Percentiles rank a stretch among this genome's conserved stretches.
phyloP scores from a whole-genome alignment of 768 basidiomycete species.

The Fomitopsis pulvina region DNA sequence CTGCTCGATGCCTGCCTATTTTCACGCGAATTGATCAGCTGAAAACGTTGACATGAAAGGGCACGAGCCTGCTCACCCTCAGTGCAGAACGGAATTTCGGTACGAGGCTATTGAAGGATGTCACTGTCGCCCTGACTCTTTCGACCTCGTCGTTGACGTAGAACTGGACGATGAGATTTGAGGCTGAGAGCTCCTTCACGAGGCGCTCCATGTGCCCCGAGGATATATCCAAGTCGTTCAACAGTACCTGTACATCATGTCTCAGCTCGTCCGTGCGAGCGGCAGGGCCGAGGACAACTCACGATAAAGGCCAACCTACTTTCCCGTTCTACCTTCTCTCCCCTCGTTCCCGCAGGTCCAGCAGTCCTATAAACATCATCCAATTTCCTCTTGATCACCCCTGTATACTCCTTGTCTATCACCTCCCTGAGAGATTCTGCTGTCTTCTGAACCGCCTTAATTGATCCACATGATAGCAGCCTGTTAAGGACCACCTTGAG shows the following conservation, averaged over 20 bases:
- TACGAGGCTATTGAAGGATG: slow-evolving; percentile 46
- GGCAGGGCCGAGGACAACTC: too few species aligned
- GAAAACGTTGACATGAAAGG: background rate
- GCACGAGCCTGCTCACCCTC: slow-evolving; percentile 42
- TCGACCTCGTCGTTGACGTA: slow-evolving; percentile 56
- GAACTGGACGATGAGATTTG: slow-evolving; percentile 53
- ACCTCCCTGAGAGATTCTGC: slow-evolving; percentile 60
- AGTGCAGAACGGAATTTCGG: slow-evolving; percentile 65
- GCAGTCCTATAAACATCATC: slow-evolving; percentile 77
- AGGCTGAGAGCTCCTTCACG: slow-evolving; percentile 53
- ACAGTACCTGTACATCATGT: slow-evolving; percentile 55
- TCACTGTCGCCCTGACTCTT: slow-evolving; percentile 40
- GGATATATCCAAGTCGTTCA: slow-evolving; percentile 95
- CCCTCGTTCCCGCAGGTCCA: slow-evolving; percentile 32
- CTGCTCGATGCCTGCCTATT: slow-evolving; percentile 83
- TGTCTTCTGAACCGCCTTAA: slow-evolving; percentile 49
- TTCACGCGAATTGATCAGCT: background rate
- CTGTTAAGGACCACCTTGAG: slow-evolving; percentile 79
- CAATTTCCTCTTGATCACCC: slow-evolving; percentile 75
- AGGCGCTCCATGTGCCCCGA: slow-evolving; percentile 85
- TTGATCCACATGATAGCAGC: slow-evolving; percentile 70
- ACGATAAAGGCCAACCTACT: slow-evolving; percentile 79
- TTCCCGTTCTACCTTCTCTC: slow-evolving; percentile 78
- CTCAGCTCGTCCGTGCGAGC: too few species aligned
- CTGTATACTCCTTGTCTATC: slow-evolving; percentile 79